phyloP scores from a whole-genome alignment of 345 rosid species.

The Eucalyptus polybractea region DNA sequence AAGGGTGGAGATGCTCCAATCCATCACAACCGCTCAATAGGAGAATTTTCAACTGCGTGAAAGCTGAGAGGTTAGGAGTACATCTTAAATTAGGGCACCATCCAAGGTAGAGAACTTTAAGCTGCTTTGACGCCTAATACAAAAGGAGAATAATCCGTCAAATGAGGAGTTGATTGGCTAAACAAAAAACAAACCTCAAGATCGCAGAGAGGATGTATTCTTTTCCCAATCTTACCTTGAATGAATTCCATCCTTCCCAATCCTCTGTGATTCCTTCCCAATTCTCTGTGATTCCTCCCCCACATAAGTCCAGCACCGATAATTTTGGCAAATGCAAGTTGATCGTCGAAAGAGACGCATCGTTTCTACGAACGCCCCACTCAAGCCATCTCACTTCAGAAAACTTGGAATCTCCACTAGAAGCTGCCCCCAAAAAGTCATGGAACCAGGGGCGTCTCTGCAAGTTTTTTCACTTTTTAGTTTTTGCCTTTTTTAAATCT shows the following conservation, averaged over 20 bases:
- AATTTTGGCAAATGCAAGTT: accelerated
- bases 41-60: too few relatives aligned
- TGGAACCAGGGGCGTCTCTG: too few relatives aligned
- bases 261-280: accelerated
- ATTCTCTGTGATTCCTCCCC: accelerated
- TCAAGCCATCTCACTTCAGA: too few relatives aligned
- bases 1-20: too few relatives aligned
- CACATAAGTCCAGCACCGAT: accelerated
- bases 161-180: accelerated
- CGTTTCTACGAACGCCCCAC: accelerated
- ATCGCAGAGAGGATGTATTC: accelerated
- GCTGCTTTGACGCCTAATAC: too few relatives aligned
- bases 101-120: accelerated
- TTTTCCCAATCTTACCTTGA: accelerated
- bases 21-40: accelerated
- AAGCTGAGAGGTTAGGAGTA: accelerated
- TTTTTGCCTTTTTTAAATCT: too few relatives aligned
- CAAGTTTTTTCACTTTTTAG: too few relatives aligned
- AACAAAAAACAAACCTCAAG: accelerated
- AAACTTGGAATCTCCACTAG: accelerated
- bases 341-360: too few relatives aligned
- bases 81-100: accelerated
- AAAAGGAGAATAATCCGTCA: too few relatives aligned
- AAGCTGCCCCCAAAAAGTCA: too few relatives aligned
- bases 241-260: too few relatives aligned